A percentile compares a stretch with the other conserved stretches of the same genome.
These are phyloP conservation scores for Vitis hybrid DNA, from an alignment of 177 flowering plant species.

Conservation along the genomic window DNA sequence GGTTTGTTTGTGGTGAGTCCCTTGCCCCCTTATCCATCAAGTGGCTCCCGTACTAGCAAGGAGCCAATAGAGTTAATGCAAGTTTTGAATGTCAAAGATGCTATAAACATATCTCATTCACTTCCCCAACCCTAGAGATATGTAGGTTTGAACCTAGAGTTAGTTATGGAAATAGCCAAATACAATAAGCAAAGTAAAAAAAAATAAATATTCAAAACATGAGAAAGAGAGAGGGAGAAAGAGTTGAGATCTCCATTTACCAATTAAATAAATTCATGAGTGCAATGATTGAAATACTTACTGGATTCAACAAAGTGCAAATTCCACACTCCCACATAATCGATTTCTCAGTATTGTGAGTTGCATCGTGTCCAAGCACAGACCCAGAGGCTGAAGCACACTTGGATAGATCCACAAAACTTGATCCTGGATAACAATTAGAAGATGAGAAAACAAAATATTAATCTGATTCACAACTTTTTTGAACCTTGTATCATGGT, in stretches of 20 bases:
- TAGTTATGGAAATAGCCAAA: no score
- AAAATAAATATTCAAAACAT: no score
- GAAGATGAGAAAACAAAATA: slow-evolving; percentile 2
- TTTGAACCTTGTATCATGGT: slow-evolving; percentile 7
- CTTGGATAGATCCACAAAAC: slow-evolving; percentile 15
- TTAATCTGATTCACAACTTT: slow-evolving; percentile 16
- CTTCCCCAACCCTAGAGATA: no score
- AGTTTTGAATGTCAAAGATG: no score
- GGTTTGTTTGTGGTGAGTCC: no score
- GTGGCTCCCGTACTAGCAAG: no score
- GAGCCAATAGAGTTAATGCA: no score
- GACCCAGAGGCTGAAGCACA: slow-evolving; percentile 20
- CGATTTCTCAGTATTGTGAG: slow-evolving; percentile 17
- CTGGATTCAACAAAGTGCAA: slow-evolving; percentile 85
- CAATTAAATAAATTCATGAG: slow-evolving; percentile 1
- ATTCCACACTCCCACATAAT: slow-evolving; percentile 66
- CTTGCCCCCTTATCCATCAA: no score
- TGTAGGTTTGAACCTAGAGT: no score
- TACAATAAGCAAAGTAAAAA: no score
- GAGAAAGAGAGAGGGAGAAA: no score
- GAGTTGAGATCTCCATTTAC: not conserved
- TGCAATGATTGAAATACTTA: slow-evolving; percentile 24
- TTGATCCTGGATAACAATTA: slow-evolving; percentile 3
- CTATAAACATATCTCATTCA: no score
- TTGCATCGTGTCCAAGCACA: slow-evolving; percentile 5